Percentiles rank a stretch among this genome's conserved stretches.
phyloP scores from a whole-genome alignment of 306 rosid genomes.

The Medicago ruthenica region DNA sequence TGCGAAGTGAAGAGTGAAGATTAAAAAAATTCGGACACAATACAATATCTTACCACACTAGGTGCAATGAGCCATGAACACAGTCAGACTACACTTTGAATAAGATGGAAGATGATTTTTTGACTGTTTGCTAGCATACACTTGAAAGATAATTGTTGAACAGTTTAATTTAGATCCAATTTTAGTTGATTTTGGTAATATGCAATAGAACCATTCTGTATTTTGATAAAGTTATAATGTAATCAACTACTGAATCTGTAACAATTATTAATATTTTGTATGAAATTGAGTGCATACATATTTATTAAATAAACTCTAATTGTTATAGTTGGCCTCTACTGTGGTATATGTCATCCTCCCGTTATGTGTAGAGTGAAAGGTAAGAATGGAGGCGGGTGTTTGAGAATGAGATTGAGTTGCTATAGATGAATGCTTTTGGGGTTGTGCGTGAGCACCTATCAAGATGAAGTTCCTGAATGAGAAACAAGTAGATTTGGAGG shows the following conservation, averaged over 20 bases:
- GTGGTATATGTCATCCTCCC: not conserved
- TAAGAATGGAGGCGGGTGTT: not conserved
- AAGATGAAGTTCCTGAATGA: no score
- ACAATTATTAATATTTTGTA: no score
- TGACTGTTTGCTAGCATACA: not conserved
- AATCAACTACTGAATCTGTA: no score
- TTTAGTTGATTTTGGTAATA: not conserved
- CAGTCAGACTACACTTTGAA: not conserved
- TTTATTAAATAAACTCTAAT: no score
- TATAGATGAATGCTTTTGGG: no score
- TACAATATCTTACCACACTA: not conserved
- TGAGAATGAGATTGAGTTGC: not conserved
- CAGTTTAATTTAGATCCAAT: not conserved
- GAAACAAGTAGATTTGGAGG: no score
- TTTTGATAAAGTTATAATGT: no score
- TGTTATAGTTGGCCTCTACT: no score
- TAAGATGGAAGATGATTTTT: not conserved
- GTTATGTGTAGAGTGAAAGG: not conserved
- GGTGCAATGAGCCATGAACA: not conserved
- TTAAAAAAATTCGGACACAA: not conserved
- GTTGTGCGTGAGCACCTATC: no score
- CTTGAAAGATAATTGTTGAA: not conserved
- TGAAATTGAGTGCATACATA: no score
- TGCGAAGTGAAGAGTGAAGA: not conserved
- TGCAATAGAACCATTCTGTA: no score